Base-by-base conservation (phyloP, 139 green algal species). In the Zygnema circumcarinatum region DNA sequence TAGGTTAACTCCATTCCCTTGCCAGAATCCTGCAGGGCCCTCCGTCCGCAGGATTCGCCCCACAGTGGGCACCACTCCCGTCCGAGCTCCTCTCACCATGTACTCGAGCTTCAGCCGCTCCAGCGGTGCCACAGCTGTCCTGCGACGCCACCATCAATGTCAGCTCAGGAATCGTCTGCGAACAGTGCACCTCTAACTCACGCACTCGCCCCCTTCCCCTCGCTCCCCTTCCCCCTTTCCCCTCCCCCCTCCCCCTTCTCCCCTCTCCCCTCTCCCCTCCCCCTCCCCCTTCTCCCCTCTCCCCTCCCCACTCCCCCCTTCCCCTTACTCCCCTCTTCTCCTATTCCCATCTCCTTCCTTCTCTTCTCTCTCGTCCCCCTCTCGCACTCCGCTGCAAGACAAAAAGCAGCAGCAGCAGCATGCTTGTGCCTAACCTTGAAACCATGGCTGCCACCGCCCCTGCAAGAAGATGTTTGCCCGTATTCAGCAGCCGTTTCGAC, bases 31-130 rank as follows among this genome's bases (percentile, higher is more conserved):
- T 25, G 16, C 22, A 2, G 91, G 52, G 72, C 94, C 94, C 81
- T 95, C 94, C 2, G 81, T 82, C 33, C 78, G 68, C 22, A 93
- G 36, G 11, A 96, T 89, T n/a, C 86, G 62, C 29, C 29, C 53
- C 0, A 75, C 54, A 2, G 76, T 86, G 29, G 36, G 74, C 53
- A 74, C 47, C 32, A 89, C 41, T 16, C n/a, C n/a, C 1, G 22
- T 41, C 79, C 76, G 33, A 25, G 62, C 53, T n/a, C 56, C 81
- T 38, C 67, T 83, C 33, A 95, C 84, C 33, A 95, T 81, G 62
- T 94, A 88, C 86, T 96, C 94, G 79, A 96, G 92, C 86, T 95
- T 95, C 53, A 96, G 78, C 2, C 94, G 80, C 79, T 96, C 94
- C 52, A 96, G 81, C 0, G 95, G 95, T 1, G 95, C 95, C 11